These are phyloP conservation scores for Tolypocladium endophyticum DNA, from an alignment of 2,329 filamentous ascomycete genomes.

Conservation along the genomic window DNA sequence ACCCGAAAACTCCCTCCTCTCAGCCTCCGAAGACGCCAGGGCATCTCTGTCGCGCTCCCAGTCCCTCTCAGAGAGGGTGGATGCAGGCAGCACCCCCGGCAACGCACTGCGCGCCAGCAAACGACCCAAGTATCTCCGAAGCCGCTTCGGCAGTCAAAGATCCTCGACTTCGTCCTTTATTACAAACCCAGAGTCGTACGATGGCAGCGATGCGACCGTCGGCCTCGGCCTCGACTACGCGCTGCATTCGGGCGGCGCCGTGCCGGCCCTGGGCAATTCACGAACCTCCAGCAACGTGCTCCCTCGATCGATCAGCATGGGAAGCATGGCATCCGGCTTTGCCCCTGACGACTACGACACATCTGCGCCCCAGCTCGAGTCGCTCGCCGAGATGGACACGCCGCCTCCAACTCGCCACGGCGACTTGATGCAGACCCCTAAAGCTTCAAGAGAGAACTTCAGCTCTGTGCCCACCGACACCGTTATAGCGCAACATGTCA, in stretches of 20 bases:
- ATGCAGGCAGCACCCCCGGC: conserved; percentile 37
- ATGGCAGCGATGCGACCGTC: conserved; percentile 65
- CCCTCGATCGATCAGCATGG: conserved; percentile 72
- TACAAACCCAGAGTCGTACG: conserved; percentile 41
- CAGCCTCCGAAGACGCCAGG: conserved; percentile 15
- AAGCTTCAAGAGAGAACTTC: conserved; percentile 42
- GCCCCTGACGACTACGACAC: conserved; percentile 51
- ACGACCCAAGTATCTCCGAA: conserved; percentile 49
- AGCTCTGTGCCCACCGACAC: conserved; percentile 68
- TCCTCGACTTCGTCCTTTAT: conserved; percentile 51
- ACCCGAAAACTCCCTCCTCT: conserved; percentile 15
- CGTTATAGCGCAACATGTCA: conserved; percentile 76
- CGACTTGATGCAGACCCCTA: conserved; percentile 58
- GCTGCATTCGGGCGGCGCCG: conserved; percentile 69
- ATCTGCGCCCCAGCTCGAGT: conserved; percentile 33
- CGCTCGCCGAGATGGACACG: conserved; percentile 38
- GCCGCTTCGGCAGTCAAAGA: conserved; percentile 44
- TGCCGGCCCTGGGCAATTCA: conserved; percentile 42
- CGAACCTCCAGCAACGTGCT: conserved; percentile 45
- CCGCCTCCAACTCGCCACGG: conserved; percentile 26
- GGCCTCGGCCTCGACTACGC: conserved; percentile 64
- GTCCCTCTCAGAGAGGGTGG: conserved; percentile 20
- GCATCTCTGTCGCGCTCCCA: conserved; percentile 20
- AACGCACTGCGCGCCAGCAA: conserved; percentile 30
- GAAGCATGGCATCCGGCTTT: conserved; percentile 66